These are phyloP conservation scores for Paracoccidioides lutzii DNA, from an alignment of 2,329 filamentous ascomycete species.

Conservation along the genomic window DNA sequence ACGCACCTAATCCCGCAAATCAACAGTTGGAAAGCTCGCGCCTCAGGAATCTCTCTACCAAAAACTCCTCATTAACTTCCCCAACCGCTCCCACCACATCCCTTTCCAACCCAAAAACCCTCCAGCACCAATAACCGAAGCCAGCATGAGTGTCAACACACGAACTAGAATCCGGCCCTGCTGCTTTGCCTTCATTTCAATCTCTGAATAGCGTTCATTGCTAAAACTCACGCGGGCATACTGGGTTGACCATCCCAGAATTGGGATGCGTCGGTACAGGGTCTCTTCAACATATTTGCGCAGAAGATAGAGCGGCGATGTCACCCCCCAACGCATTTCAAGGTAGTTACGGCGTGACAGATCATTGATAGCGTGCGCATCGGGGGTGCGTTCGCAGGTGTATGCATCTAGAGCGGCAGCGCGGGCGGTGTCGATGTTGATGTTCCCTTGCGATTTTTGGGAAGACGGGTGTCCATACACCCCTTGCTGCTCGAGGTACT, in stretches of 20 bases:
- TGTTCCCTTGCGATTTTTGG: constrained; percentile 33
- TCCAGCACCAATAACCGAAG: constrained; percentile 19
- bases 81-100: constrained; percentile 20
- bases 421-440: constrained; percentile 20
- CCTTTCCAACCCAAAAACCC: constrained; percentile 7
- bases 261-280: constrained; percentile 61
- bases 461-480: constrained; percentile 25
- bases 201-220: constrained; percentile 79
- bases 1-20: background rate
- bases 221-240: constrained; percentile 89
- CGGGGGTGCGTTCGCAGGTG: constrained; percentile 56
- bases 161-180: constrained; percentile 52
- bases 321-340: constrained; percentile 83
- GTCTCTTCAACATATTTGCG: constrained; percentile 81
- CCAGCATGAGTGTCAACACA: constrained; percentile 18
- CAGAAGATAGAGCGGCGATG: constrained; percentile 60
- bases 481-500: constrained; percentile 58
- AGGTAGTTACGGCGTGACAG: constrained; percentile 82
- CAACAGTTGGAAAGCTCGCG: background rate
- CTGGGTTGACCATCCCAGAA: constrained; percentile 78
- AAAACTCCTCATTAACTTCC: background rate
- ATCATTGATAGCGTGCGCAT: constrained; percentile 84
- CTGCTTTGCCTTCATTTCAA: constrained; percentile 54
- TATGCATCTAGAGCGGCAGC: constrained; percentile 55
- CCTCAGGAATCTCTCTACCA: background rate